These are phyloP conservation scores for Penicillium sp. DNA, from an alignment of 2,329 filamentous ascomycete species.

Conservation along the genomic window DNA sequence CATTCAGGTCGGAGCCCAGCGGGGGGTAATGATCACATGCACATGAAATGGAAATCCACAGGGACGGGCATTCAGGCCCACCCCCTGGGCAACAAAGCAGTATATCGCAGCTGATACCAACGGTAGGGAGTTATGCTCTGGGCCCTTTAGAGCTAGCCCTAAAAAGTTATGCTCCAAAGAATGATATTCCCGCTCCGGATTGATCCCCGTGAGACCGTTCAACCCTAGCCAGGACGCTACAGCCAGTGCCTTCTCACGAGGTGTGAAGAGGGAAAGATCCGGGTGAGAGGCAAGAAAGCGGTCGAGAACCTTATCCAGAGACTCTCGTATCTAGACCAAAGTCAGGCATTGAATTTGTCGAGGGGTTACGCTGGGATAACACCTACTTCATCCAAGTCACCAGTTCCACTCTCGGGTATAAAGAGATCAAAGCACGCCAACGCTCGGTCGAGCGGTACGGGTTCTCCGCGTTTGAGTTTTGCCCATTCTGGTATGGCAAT, in stretches of 20 bases:
- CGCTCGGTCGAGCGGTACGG: conserved; percentile 66
- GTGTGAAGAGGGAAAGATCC: conserved; percentile 56
- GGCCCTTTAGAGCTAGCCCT: conserved; percentile 71
- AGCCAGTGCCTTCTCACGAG: conserved; percentile 64
- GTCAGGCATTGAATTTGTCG: conserved; percentile 9
- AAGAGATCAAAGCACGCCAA: conserved; percentile 88
- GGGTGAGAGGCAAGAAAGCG: conserved; percentile 56
- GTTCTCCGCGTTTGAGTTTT: conserved; percentile 51
- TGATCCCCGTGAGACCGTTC: conserved; percentile 68
- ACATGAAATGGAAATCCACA: conserved; percentile 84
- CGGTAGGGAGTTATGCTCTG: conserved; percentile 75
- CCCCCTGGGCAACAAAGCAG: conserved; percentile 69
- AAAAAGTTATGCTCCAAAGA: conserved; percentile 85
- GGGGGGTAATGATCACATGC: conserved; percentile 69
- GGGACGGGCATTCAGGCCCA: conserved; percentile 74
- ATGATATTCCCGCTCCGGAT: conserved; percentile 68
- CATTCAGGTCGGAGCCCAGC: conserved; percentile 61
- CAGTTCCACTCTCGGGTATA: conserved; percentile 67
- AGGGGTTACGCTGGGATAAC: not conserved
- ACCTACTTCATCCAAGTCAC: conserved; percentile 71
- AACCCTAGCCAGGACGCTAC: conserved; percentile 68
- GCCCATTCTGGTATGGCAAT: conserved; percentile 77
- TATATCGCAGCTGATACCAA: conserved; percentile 85
- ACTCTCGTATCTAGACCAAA: conserved; percentile 54
- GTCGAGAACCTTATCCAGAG: conserved; percentile 63